Evolutionary conservation across 2,329 filamentous ascomycete genomes (phyloP).

Genomic region (Apiospora kogelbergensis): DNA sequence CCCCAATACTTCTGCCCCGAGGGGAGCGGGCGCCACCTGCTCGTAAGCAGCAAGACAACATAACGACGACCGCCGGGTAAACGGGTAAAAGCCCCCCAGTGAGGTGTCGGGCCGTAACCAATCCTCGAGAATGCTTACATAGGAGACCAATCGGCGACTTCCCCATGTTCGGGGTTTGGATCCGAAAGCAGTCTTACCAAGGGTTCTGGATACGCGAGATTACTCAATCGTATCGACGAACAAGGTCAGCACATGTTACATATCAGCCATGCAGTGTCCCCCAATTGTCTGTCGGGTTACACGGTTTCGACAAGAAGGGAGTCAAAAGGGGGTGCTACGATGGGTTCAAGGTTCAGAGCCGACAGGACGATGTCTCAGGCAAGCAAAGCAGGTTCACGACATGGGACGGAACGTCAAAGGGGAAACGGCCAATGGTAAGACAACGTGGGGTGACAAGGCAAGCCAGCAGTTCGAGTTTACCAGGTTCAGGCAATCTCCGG

Average conservation of each 20-base stretch:
- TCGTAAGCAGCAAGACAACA: not conserved
- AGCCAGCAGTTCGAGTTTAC: not conserved
- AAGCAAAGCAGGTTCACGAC: not conserved
- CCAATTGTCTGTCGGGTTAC: not conserved
- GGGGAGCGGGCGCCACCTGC: not conserved
- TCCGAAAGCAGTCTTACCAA: not conserved
- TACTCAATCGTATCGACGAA: not conserved
- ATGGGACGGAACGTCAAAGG: not conserved
- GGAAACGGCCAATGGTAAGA: not conserved
- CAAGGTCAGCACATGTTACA: not conserved
- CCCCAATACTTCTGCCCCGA: not conserved
- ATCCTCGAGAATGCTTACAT: not conserved
- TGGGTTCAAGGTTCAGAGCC: not conserved
- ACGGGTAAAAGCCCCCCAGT: not conserved
- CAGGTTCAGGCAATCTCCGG: not conserved
- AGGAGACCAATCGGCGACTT: conserved; percentile 4
- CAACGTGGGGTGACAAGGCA: not conserved
- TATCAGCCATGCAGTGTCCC: not conserved
- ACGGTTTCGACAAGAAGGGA: not conserved
- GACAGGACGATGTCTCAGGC: not conserved
- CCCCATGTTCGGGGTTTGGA: not conserved
- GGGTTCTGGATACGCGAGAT: not conserved
- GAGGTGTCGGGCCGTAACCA: not conserved
- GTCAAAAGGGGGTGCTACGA: not conserved
- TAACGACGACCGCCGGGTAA: not conserved